These are phyloP conservation scores for Hymenoscyphus scutula DNA, from an alignment of 2,329 filamentous ascomycete genomes.

Conservation along the genomic window DNA sequence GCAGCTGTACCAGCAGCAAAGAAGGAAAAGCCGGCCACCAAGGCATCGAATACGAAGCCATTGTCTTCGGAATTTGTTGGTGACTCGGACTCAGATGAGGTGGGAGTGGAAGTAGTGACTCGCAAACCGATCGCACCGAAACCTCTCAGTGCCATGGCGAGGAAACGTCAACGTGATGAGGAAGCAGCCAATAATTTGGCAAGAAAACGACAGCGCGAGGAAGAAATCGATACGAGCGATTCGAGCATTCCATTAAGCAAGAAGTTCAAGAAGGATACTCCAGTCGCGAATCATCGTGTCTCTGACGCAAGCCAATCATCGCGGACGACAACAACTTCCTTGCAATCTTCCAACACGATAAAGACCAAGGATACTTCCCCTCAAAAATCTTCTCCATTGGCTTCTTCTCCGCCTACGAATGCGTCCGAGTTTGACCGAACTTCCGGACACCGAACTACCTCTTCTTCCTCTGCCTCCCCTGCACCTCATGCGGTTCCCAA, in stretches of 20 bases:
- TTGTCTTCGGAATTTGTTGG: constrained; percentile 35
- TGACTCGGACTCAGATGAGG: constrained; percentile 36
- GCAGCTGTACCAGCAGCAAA: constrained; percentile 28
- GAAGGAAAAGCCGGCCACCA: constrained; percentile 17
- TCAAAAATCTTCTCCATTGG: constrained; percentile 61
- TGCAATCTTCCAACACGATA: constrained; percentile 37
- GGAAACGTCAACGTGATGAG: constrained; percentile 53
- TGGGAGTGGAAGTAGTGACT: constrained; percentile 17
- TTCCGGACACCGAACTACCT: constrained; percentile 30
- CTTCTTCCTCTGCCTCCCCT: constrained; percentile 32
- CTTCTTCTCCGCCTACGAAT: constrained; percentile 64
- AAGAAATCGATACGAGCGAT: constrained; percentile 31
- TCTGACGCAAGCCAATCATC: constrained; percentile 51
- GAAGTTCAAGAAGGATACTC: constrained; percentile 34
- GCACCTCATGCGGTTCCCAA: constrained; percentile 21
- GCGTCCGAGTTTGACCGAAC: constrained; percentile 57
- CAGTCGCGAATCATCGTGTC: constrained; percentile 19
- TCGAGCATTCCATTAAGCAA: constrained; percentile 34
- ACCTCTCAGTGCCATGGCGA: constrained; percentile 16
- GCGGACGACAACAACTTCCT: constrained; percentile 42
- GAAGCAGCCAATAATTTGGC: too few species aligned
- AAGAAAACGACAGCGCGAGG: too few species aligned
- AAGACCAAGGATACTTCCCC: constrained; percentile 53
- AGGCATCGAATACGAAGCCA: constrained; percentile 26
- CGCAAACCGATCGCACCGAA: constrained; percentile 44